Evolutionary conservation across 139 green algal genomes (phyloP), one percentile per base, ranked within the genome.

Genomic region (Raphidocelis subcapitata): DNA sequence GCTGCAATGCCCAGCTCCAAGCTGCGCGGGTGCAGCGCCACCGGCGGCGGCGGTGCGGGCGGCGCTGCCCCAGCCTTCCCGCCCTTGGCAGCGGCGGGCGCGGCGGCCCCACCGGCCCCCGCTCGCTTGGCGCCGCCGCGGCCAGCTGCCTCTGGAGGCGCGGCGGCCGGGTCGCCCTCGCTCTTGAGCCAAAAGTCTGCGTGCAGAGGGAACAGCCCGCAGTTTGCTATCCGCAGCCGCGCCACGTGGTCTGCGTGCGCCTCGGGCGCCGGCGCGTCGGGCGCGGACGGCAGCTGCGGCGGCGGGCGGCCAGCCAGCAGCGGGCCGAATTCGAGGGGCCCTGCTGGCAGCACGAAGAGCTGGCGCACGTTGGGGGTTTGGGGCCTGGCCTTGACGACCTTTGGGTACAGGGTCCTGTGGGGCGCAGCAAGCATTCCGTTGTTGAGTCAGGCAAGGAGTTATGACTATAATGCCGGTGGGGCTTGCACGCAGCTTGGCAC

Each of bases 171-270:
- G 26, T 81, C 80, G 2, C 73, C 81, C 62, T 71, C 64, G 26
- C 54, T 76, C 77, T 89, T 89, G 26, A 92, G 76, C 60, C 36
- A 66, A 72, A 92, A 92, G 49, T 83, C 69, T 1, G 87, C 85
- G 37, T 86, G 67, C 36, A 87, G 62, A 46, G 87, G 75, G 66
- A 93, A 93, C 41, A 91, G 72, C 31, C 90, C 90, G 74, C 86
- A 90, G 84, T 95, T 95, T 32, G 84, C 91, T 82, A 95, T 92
- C 52, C 87, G 82, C 29, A 95, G 69, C 71, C 81, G 80, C 37
- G 83, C 81, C 1, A 69, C 83, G 75, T 94, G 85, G 52, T 89
- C 85, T 5, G 79, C 79, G 49, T 91, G 82, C 0, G 31, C 23
- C 54, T 29, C 54, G 4, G 54, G 54, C 20, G 54, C 5, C 41